Base-by-base conservation (phyloP, 164 flowering plant species). In the Vitis labrusca region DNA sequence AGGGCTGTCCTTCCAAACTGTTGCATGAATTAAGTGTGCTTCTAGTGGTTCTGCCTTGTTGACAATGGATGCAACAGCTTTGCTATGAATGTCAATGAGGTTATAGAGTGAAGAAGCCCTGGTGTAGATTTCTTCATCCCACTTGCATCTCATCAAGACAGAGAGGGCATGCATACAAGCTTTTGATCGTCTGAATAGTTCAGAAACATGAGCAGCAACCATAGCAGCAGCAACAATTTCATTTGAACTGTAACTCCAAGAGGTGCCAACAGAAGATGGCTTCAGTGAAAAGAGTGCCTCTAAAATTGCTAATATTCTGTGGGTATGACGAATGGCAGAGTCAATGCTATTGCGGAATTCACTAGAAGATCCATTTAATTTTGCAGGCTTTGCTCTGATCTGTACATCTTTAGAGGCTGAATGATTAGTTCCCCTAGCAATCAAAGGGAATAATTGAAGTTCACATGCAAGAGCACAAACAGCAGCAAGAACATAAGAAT, bases 131-230 rank as follows among this genome's bases (percentile, higher is more conserved):
- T 89, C 97, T 44, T 73, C 77, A 67, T 92, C 99, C 97, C 97
- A 92, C 75, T 91, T 94, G 85, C 97, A 94, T 44, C 84, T 72
- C 84, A 88, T 86, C 64, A 94, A 75, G 64, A 85, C 82, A 66
- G 94, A 87, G 23, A 94, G 90, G 59, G 97, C 89, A 79, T 89
- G 90, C 93, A 85, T 92, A 76, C 95, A 89, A 50, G 97, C 89
- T 80, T 92, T 94, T 50, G 99, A 92, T 37, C 85, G 83, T 76
- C 97, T 82, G 59, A 92, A 94, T 15, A 94, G 81, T 71, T 92
- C 97, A 70, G 97, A 94, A 64, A 92, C 77, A 79, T 94, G 99
- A 68, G 99, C 99, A 49, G 99, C 97, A 70, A 94, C 99, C 99
- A 94, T 92, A 64, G 97, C 99, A 50, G 97, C 97, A 68, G 97